A percentile compares a stretch with the other conserved stretches of the same genome.
Conservation (phyloP, 345 rosid species). For the Carallia brachiata region DNA sequence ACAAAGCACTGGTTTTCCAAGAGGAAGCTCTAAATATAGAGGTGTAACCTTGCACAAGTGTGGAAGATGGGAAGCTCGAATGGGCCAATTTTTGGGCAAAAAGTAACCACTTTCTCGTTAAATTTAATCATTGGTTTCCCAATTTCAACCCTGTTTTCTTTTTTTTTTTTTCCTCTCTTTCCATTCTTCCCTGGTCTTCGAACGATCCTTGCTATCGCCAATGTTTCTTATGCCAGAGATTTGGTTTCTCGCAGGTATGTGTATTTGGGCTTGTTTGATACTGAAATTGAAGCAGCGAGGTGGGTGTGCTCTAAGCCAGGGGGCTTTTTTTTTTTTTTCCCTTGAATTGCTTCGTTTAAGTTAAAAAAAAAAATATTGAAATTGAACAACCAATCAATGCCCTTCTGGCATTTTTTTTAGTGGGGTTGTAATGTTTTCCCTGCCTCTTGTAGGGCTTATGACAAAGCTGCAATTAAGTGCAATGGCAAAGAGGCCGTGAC, state of each 20-base stretch:
- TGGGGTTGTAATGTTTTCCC: conserved; percentile 1
- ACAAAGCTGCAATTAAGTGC: conserved; percentile 88
- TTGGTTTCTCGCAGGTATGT: conserved; percentile 57
- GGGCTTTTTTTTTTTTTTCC: no score
- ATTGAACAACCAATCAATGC: background rate
- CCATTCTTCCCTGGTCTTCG: background rate
- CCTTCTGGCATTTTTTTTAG: background rate
- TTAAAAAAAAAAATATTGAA: no score
- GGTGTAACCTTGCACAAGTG: conserved; percentile 98
- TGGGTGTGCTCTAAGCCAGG: conserved; percentile 13
- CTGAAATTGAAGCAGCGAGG: conserved; percentile 96
- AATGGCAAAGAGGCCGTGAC: conserved; percentile 97
- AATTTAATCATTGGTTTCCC: background rate
- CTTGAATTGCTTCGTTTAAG: no score
- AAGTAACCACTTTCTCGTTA: conserved; percentile 45
- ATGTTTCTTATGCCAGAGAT: background rate
- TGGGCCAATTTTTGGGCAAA: conserved; percentile 94
- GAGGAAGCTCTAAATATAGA: conserved; percentile 96
- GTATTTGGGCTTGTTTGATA: conserved; percentile 87
- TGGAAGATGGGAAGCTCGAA: conserved; percentile 97
- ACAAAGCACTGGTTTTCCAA: conserved; percentile 92
- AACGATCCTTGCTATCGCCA: background rate
- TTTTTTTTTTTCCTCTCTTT: background rate
- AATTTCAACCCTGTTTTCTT: background rate
- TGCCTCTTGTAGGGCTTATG: conserved; percentile 53